phyloP scores from a whole-genome alignment of 257 asterid genomes.

The Solanum infundibuliforme region DNA sequence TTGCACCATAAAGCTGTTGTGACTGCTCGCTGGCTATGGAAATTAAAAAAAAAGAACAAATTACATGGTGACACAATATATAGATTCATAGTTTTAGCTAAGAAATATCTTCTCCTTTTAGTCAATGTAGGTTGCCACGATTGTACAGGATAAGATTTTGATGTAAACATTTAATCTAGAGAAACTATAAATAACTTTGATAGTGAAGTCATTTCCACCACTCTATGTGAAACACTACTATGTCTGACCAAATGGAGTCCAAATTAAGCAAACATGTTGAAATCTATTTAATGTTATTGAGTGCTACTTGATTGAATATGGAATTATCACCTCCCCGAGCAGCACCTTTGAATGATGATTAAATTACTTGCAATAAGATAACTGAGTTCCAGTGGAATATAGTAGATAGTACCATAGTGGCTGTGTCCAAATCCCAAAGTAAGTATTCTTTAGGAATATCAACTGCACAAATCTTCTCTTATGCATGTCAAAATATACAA shows the following conservation, averaged over 20 bases:
- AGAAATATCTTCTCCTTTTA: not conserved
- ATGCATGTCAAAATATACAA: not conserved
- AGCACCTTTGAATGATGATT: not conserved
- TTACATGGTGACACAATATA: not conserved
- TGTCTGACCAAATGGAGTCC: not conserved
- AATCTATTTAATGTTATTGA: not conserved
- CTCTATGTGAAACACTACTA: not conserved
- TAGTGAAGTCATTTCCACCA: not conserved
- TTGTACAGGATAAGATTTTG: not conserved
- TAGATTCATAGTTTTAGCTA: not conserved
- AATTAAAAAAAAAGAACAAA: not conserved
- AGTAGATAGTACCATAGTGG: not conserved
- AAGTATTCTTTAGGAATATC: not conserved
- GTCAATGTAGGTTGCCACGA: not conserved
- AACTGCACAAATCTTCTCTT: not conserved
- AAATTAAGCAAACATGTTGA: not conserved
- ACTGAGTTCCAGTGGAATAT: not conserved
- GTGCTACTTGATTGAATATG: not conserved
- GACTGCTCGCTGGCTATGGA: conserved; percentile 87
- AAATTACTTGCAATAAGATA: not conserved
- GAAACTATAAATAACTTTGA: not conserved
- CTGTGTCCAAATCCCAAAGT: not conserved
- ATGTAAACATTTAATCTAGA: not conserved
- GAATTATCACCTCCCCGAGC: not conserved
- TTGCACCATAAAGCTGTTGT: conserved; percentile 97